Conservation (phyloP, 371 early-diverging fungal species). For the Fennellomyces sp. region DNA sequence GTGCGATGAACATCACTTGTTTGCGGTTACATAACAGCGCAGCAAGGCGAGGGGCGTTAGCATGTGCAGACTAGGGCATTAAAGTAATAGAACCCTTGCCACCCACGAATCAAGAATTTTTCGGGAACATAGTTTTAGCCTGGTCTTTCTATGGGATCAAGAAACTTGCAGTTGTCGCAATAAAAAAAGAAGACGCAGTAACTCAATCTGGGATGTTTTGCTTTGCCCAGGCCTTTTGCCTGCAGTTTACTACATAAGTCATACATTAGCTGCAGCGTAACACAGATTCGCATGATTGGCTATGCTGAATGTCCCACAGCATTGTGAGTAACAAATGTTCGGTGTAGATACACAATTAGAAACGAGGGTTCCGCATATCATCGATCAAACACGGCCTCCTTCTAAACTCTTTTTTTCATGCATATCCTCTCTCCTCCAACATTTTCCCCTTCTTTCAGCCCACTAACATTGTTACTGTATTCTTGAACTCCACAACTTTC, state of each 20-base stretch:
- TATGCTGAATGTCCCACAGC: no score
- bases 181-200: no score
- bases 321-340: no score
- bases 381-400: not conserved
- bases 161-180: no score
- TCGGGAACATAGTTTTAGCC: not conserved
- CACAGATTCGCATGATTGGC: no score
- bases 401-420: not conserved
- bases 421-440: not conserved
- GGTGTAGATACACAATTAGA: no score
- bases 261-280: no score
- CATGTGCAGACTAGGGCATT: not conserved
- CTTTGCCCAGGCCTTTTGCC: no score
- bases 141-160: not conserved
- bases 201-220: no score
- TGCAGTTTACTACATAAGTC: no score
- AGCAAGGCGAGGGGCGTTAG: not conserved
- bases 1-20: not conserved
- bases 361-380: no score
- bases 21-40: no score
- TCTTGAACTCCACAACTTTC: conserved; percentile 1
- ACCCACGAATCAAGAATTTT: not conserved
- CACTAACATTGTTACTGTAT: not conserved
- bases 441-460: not conserved
- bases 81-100: conserved; percentile 3